These are phyloP conservation scores for Fusarium graminum DNA, from an alignment of 2,329 filamentous ascomycete species.

Conservation along the genomic window DNA sequence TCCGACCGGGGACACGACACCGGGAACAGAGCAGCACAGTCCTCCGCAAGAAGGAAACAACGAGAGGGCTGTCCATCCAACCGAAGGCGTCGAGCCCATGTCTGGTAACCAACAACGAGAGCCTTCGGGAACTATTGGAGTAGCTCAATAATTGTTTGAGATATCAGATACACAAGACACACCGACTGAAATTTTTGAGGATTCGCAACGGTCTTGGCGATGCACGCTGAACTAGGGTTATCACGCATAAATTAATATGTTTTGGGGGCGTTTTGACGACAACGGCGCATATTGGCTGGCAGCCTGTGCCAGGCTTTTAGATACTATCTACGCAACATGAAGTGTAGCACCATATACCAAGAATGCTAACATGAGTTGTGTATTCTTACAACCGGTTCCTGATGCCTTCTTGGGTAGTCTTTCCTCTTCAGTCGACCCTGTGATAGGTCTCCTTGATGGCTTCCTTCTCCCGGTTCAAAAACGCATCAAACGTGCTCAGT, in stretches of 20 bases:
- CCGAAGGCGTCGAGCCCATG: neutral
- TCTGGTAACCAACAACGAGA: constrained; percentile 3
- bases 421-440: constrained; percentile 2
- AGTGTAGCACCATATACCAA: constrained; percentile 3
- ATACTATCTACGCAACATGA: constrained; percentile 8
- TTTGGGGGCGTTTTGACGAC: constrained; percentile 25
- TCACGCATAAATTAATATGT: constrained; percentile 9
- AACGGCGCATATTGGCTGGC: constrained; percentile 29
- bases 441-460: constrained; percentile 50
- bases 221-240: constrained; percentile 8
- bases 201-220: constrained; percentile 12
- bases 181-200: neutral
- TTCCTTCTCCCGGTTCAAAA: constrained; percentile 57
- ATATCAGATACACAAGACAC: neutral
- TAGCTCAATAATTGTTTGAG: constrained; percentile 18
- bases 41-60: neutral
- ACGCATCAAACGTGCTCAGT: constrained; percentile 59
- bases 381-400: neutral
- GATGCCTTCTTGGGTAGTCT: neutral
- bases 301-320: constrained; percentile 25
- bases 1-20: constrained; percentile 8
- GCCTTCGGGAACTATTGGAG: constrained; percentile 8
- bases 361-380: neutral
- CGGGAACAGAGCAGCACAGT: constrained; percentile 1
- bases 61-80: neutral